Evolutionary conservation across 2,329 filamentous ascomycete species (phyloP), one percentile per base, ranked within the genome.

Genomic region (Teratosphaeria pseudoeucalypti): DNA sequence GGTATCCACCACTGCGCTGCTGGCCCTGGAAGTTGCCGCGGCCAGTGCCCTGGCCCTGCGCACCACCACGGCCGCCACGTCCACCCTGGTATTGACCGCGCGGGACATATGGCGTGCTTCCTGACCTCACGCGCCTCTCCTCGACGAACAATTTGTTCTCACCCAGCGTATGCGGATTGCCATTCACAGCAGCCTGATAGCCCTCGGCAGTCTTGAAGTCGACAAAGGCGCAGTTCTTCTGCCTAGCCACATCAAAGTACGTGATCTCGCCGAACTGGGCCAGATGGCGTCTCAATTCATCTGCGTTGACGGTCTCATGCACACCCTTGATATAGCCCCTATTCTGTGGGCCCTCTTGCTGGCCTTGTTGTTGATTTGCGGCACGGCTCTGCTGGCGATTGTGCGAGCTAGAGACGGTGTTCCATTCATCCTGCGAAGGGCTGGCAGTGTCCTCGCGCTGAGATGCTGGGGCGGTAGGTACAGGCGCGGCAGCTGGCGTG

Each of bases 251-350:
- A 69, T 86, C 84, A 67, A 85, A 84, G 71, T 86, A 85, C 62
- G 77, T 77, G 55, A 86, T 72, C 71, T 85, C 83, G 63, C 84
- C 84, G 57, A 86, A 91, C 67, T 85, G 84, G 66, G 85, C 80
- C 57, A 99, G 79, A 58, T 84, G 82, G 57, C 81, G 80, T 74
- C 82, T 87, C 61, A 99, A 80, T 54, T 90, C 84, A 49, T 85
- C 83, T 14, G 85, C 82, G 71, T 89, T 83, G 57, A 99, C 86
- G 77, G 91, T 92, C 37, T 95, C 91, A 56, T 86, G 92, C 56
- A 97, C 92, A 68, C 92, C 95, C 81, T 96, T 96, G 75, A 99
- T 90, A 75, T 96, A 97, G 23, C 88, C 94, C 66, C 91, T 83
- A 63, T 84, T 84, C 63, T 92, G 87, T 65, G 90, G 83, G 59